A percentile compares a stretch with the other conserved stretches of the same genome.
These are phyloP conservation scores for Coemansia sp. DNA, from an alignment of 192 early-diverging fungal species.

Conservation along the genomic window DNA sequence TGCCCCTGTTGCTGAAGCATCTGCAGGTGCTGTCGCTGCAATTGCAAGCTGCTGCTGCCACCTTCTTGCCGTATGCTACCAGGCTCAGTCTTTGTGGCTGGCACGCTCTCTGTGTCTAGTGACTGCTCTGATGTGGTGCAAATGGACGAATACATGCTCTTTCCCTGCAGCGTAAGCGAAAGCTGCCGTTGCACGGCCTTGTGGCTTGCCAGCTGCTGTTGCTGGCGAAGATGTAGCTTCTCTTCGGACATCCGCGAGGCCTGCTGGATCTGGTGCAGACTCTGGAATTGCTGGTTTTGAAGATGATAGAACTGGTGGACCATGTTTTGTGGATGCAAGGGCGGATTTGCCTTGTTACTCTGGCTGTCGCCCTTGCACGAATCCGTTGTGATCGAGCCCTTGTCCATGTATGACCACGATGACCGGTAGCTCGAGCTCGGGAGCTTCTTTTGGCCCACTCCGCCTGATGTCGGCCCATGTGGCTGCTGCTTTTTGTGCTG, in stretches of 20 bases:
- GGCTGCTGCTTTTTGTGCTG: slow-evolving; percentile 2
- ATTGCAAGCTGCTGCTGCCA: neutral
- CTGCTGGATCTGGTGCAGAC: slow-evolving; percentile 27
- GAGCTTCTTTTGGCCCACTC: slow-evolving; percentile 4
- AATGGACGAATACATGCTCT: slow-evolving; percentile 3
- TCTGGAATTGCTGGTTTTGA: slow-evolving; percentile 45
- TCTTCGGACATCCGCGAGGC: slow-evolving; percentile 20
- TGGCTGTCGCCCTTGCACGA: slow-evolving; percentile 20
- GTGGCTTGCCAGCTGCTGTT: neutral
- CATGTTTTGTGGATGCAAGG: slow-evolving; percentile 19
- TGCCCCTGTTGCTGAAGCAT: neutral
- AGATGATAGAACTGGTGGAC: slow-evolving; percentile 36
- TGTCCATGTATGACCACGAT: slow-evolving; percentile 45
- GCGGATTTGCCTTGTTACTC: slow-evolving; percentile 16
- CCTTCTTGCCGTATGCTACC: neutral
- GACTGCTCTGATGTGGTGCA: slow-evolving; percentile 8
- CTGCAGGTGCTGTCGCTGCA: neutral
- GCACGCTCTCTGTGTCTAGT: neutral
- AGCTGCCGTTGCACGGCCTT: neutral
- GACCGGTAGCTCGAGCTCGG: slow-evolving; percentile 19
- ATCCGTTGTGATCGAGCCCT: slow-evolving; percentile 24
- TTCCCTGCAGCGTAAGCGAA: neutral
- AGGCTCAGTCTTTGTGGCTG: neutral
- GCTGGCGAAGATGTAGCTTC: neutral
- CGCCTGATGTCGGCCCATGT: neutral